Evolutionary conservation across 805 yeast genomes (phyloP).

Genomic region (Kodamaea sagamina): DNA sequence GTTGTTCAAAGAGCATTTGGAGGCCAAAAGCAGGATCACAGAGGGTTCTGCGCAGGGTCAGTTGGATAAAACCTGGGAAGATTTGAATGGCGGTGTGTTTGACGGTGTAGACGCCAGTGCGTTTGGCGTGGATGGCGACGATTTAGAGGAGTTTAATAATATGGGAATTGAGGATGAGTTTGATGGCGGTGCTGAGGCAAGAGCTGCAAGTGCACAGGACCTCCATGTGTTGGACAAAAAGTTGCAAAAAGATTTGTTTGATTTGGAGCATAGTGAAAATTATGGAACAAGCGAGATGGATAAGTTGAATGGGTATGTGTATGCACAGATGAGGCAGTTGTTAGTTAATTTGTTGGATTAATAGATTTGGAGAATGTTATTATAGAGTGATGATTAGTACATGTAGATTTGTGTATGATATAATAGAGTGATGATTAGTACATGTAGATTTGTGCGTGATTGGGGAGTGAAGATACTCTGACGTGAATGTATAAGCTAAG

Average conservation of each 20-base stretch:
- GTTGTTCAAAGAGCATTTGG: conserved; percentile 38
- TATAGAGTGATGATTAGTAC: background rate
- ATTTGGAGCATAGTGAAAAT: conserved; percentile 18
- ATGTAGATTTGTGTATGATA: no score
- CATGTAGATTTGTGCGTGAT: no score
- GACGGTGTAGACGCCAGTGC: conserved; percentile 26
- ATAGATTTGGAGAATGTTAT: no score
- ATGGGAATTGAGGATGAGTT: conserved; percentile 26
- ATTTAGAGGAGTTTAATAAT: conserved; percentile 46
- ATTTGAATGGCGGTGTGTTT: conserved; percentile 37
- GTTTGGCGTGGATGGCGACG: conserved; percentile 44
- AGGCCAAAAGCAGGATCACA: conserved; percentile 21
- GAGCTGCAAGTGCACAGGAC: background rate
- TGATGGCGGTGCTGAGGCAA: background rate
- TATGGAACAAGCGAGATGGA: conserved; percentile 35
- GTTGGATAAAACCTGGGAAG: conserved; percentile 46
- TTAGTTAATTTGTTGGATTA: background rate
- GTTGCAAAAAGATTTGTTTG: conserved; percentile 14
- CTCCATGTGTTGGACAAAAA: conserved; percentile 26
- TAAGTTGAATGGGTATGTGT: conserved; percentile 21
- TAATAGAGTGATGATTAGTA: no score
- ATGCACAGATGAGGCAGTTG: background rate
- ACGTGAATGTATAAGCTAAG: no score
- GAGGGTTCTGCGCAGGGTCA: conserved; percentile 24
- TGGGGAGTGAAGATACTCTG: no score